A percentile compares a stretch with the other conserved stretches of the same genome.
Conservation (phyloP, 1,284 basidiomycete species). For the Athelia psychrophila region DNA sequence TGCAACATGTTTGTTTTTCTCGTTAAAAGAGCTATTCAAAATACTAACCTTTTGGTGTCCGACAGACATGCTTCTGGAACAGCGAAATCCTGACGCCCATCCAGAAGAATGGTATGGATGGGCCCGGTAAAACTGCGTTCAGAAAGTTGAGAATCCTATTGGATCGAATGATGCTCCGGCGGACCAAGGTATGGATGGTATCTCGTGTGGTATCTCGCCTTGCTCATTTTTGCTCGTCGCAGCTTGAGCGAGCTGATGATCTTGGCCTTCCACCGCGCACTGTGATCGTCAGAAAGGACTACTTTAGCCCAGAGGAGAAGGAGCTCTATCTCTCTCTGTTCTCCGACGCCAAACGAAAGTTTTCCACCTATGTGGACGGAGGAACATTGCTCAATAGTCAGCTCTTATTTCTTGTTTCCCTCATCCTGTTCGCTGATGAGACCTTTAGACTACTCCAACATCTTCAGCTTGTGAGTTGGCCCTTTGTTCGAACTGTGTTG, state of each 20-base stretch:
- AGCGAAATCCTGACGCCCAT: conserved; percentile 94
- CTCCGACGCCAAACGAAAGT: conserved; percentile 90
- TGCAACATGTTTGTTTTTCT: conserved; percentile 76
- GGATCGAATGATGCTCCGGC: conserved; percentile 94
- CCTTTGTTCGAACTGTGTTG: background rate
- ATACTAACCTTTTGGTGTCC: conserved; percentile 14
- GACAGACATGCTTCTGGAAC: conserved; percentile 87
- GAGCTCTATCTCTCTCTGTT: conserved; percentile 94
- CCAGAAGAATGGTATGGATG: conserved; percentile 76
- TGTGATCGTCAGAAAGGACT: conserved; percentile 86
- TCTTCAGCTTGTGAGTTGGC: conserved; percentile 76
- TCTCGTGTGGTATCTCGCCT: background rate
- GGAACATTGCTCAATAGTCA: conserved; percentile 91
- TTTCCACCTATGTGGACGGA: conserved; percentile 86
- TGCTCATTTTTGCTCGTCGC: conserved; percentile 9
- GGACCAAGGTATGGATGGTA: conserved; percentile 62
- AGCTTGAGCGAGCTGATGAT: conserved; percentile 96
- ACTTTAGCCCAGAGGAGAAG: conserved; percentile 96
- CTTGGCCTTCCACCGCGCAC: conserved; percentile 95
- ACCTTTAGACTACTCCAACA: conserved; percentile 86
- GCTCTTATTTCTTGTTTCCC: conserved; percentile 25
- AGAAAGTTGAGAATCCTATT: conserved; percentile 89
- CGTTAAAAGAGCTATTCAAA: background rate
- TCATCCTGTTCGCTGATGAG: conserved; percentile 12
- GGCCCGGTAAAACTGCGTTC: conserved; percentile 79